These are phyloP conservation scores for Lizonia empirigonia DNA, from an alignment of 2,329 filamentous ascomycete species.

Conservation along the genomic window DNA sequence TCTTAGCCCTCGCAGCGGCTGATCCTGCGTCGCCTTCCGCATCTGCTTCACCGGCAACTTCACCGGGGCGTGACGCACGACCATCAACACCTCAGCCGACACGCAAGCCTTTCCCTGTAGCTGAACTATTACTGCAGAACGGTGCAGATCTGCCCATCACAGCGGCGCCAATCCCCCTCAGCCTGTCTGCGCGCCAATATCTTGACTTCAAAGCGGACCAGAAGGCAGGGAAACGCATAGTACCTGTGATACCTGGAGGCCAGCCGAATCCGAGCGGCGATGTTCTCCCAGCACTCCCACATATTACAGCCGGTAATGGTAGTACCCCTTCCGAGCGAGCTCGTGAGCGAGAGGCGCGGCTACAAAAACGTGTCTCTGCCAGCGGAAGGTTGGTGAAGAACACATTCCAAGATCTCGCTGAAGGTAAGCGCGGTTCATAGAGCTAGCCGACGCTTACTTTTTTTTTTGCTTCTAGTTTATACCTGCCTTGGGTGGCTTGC, in stretches of 20 bases:
- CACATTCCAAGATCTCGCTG: conserved; percentile 32
- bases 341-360: conserved; percentile 43
- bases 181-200: conserved; percentile 78
- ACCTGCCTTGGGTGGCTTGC: conserved; percentile 42
- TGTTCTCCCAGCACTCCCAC: conserved; percentile 66
- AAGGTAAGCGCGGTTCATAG: conserved; percentile 46
- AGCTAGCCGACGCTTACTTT: conserved; percentile 35
- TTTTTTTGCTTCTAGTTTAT: conserved; percentile 41
- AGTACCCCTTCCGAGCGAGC: conserved; percentile 47
- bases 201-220: conserved; percentile 74
- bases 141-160: conserved; percentile 82
- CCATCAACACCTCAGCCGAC: conserved; percentile 47
- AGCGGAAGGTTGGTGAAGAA: conserved; percentile 50
- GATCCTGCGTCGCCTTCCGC: conserved; percentile 79
- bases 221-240: conserved; percentile 45
- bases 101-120: conserved; percentile 75
- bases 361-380: conserved; percentile 50
- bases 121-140: conserved; percentile 91
- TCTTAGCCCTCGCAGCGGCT: conserved; percentile 87
- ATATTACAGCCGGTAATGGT: conserved; percentile 51
- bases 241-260: conserved; percentile 55
- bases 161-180: conserved; percentile 82
- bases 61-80: conserved; percentile 52
- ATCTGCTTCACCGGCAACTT: conserved; percentile 51
- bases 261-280: conserved; percentile 58